Percentiles rank a stretch among this genome's conserved stretches.
These are phyloP conservation scores for Ramularia endophylla DNA, from an alignment of 2,329 filamentous ascomycete genomes.

Conservation along the genomic window DNA sequence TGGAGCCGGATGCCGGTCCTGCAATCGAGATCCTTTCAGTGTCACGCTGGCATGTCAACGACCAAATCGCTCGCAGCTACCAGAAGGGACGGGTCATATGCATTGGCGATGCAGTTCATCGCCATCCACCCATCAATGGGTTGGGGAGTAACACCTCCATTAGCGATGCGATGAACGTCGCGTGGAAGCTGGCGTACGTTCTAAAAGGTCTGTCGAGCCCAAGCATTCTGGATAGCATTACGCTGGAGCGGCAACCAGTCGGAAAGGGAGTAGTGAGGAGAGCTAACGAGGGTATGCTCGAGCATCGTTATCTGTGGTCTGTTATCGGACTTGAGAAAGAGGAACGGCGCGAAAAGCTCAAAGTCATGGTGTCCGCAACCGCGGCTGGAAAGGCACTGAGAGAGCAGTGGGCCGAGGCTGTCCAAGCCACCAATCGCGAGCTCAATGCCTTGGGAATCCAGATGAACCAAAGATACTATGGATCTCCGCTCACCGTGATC, in stretches of 20 bases:
- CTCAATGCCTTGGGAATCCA: slow-evolving; percentile 51
- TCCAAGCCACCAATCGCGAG: slow-evolving; percentile 15
- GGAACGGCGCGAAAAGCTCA: slow-evolving; percentile 34
- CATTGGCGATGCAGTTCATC: slow-evolving; percentile 53
- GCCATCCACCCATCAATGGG: slow-evolving; percentile 53
- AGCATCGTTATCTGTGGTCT: slow-evolving; percentile 33
- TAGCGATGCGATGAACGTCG: slow-evolving; percentile 32
- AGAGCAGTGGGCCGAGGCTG: slow-evolving; percentile 21
- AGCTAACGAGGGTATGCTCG: slow-evolving; percentile 50
- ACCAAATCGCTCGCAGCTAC: slow-evolving; percentile 51
- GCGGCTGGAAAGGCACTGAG: slow-evolving; percentile 23
- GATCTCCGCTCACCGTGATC: slow-evolving; percentile 35
- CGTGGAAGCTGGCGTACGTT: slow-evolving; percentile 32
- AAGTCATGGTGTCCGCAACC: not conserved
- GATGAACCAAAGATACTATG: slow-evolving; percentile 51
- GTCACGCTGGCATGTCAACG: slow-evolving; percentile 53
- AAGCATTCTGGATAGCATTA: slow-evolving; percentile 25
- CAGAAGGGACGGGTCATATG: slow-evolving; percentile 43
- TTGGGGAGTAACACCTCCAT: slow-evolving; percentile 52
- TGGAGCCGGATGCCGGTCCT: slow-evolving; percentile 45
- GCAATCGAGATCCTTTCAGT: slow-evolving; percentile 44
- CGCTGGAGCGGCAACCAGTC: slow-evolving; percentile 30
- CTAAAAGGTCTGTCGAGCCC: slow-evolving; percentile 19
- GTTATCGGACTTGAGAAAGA: slow-evolving; percentile 22
- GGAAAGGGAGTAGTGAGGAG: slow-evolving; percentile 47